Conservation (phyloP, 2,329 filamentous ascomycete genomes). For the Nemania diffusa region DNA sequence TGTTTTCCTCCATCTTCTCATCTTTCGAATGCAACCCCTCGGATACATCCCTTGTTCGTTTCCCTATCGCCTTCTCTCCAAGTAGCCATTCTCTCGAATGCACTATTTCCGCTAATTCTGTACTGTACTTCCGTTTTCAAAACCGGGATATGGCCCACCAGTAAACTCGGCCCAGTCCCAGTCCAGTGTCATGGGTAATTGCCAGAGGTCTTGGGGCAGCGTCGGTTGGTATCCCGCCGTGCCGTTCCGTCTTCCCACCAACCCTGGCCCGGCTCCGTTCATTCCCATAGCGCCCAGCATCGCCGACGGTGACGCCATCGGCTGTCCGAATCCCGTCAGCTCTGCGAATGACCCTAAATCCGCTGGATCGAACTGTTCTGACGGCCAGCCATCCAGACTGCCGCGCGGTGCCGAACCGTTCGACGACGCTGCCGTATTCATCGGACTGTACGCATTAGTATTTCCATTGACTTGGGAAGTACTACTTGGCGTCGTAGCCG, state of each 20-base stretch:
- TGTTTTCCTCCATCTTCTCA: neutral
- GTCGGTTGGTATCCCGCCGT: conserved; percentile 75
- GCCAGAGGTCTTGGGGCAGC: conserved; percentile 92
- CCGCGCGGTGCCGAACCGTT: conserved; percentile 58
- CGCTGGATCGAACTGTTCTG: conserved; percentile 55
- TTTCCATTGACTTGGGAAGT: conserved; percentile 39
- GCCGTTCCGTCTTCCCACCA: conserved; percentile 31
- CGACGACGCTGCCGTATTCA: conserved; percentile 52
- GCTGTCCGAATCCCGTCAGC: conserved; percentile 57
- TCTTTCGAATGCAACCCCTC: neutral
- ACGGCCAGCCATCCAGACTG: conserved; percentile 58
- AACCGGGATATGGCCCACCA: conserved; percentile 70
- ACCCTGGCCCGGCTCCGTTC: conserved; percentile 40
- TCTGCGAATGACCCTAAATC: conserved; percentile 60
- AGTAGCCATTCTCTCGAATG: neutral
- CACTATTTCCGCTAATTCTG: conserved; percentile 19
- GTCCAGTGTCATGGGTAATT: conserved; percentile 94
- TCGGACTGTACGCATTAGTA: conserved; percentile 53
- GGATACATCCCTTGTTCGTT: neutral
- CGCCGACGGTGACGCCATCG: conserved; percentile 44
- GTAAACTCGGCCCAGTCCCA: conserved; percentile 82
- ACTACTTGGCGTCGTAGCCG: conserved; percentile 31
- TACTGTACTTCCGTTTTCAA: conserved; percentile 67
- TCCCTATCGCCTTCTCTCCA: neutral
- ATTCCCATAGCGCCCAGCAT: conserved; percentile 52